A percentile compares a stretch with the other conserved stretches of the same genome.
phyloP scores from a whole-genome alignment of 495 filamentous ascomycete genomes.

The Articulospora tetracladia region DNA sequence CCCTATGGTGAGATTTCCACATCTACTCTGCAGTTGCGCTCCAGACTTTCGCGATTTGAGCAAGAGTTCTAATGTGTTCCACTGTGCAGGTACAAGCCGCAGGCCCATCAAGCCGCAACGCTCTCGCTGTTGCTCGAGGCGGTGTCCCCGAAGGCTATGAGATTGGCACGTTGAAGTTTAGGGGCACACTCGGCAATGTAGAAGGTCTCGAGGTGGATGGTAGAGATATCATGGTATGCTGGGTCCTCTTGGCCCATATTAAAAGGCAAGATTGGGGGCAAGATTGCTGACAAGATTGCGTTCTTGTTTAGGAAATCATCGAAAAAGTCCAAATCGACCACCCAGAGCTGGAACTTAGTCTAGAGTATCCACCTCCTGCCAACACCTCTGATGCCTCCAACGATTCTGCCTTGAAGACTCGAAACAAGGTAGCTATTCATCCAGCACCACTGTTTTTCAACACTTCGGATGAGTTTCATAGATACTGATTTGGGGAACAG shows the following conservation, averaged over 20 bases:
- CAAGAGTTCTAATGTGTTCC: too few relatives aligned
- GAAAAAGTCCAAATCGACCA: neutral
- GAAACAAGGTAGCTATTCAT: neutral
- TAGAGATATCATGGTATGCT: neutral
- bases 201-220: neutral
- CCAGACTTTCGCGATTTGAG: too few relatives aligned
- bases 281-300: too few relatives aligned
- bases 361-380: neutral
- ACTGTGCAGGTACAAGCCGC: too few relatives aligned
- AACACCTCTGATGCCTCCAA: neutral
- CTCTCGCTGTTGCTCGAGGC: neutral
- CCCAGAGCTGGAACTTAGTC: neutral
- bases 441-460: neutral
- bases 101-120: neutral
- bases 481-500: neutral
- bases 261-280: neutral
- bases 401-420: neutral
- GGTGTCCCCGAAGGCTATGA: neutral
- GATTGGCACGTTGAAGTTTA: neutral
- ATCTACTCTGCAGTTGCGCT: too few relatives aligned
- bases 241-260: neutral
- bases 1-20: too few relatives aligned
- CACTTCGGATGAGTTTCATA: neutral
- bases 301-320: neutral
- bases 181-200: neutral